phyloP scores from a whole-genome alignment of 495 filamentous ascomycete species.

The Penicillium waksmanii region DNA sequence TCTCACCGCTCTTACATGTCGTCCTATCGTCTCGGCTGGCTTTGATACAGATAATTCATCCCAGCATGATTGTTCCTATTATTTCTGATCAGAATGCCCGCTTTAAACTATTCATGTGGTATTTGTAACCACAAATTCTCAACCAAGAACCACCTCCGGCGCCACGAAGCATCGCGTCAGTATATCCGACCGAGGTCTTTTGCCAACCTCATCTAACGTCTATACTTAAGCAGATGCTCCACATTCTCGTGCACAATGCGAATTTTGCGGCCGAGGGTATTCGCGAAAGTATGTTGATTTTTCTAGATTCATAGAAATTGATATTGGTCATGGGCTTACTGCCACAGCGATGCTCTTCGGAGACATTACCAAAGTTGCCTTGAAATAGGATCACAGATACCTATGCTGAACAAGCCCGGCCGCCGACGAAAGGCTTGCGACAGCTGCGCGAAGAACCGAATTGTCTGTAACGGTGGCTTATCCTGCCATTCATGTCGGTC shows the following conservation, averaged over 20 bases:
- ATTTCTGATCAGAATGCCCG: not conserved
- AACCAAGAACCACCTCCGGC: constrained; percentile 15
- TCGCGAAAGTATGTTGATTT: constrained; percentile 14
- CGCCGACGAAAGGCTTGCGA: constrained; percentile 23
- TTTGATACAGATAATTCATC: too few species aligned
- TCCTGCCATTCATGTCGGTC: constrained; percentile 7
- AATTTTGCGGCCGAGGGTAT: constrained; percentile 18
- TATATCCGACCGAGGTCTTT: not conserved
- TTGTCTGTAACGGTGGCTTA: constrained; percentile 8
- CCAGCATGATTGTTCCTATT: too few species aligned
- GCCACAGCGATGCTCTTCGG: constrained; percentile 17
- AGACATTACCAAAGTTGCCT: constrained; percentile 20
- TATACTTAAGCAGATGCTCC: constrained; percentile 8
- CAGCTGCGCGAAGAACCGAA: constrained; percentile 9
- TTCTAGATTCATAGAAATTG: not conserved
- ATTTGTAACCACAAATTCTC: constrained; percentile 10
- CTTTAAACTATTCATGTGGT: not conserved
- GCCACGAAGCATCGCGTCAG: constrained; percentile 20
- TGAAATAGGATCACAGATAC: not conserved
- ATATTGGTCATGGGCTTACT: not conserved
- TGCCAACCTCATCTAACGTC: not conserved
- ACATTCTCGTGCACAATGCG: constrained; percentile 9
- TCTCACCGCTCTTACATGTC: too few species aligned
- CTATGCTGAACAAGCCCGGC: constrained; percentile 7
- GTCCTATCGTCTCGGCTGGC: too few species aligned